A percentile compares a stretch with the other conserved stretches of the same genome.
Conservation (phyloP, 2,329 filamentous ascomycete genomes). For the Leptographium flavum region DNA sequence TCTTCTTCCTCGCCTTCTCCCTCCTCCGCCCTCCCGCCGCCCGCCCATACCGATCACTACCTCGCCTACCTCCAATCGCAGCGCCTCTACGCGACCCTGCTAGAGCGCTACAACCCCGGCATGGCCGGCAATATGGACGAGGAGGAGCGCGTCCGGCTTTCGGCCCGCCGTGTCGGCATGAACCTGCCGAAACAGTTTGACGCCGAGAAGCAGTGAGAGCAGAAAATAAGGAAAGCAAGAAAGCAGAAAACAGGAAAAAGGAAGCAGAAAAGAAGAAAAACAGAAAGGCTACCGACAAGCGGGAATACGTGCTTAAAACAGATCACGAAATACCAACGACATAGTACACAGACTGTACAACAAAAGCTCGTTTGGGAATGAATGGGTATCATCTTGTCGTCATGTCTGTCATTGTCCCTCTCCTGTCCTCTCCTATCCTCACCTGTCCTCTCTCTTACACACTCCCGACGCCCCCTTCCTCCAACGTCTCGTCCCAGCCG, state of each 20-base stretch:
- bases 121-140: conserved; percentile 59
- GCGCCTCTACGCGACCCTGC: conserved; percentile 61
- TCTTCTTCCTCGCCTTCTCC: conserved; percentile 15
- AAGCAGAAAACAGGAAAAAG: neutral
- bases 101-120: conserved; percentile 89
- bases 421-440: neutral
- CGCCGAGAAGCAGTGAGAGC: neutral
- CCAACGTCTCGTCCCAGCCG: conserved; percentile 75
- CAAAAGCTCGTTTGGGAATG: no score
- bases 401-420: neutral
- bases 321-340: no score
- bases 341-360: no score
- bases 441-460: conserved; percentile 20
- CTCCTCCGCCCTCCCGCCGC: conserved; percentile 3
- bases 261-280: neutral
- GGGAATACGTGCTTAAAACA: no score
- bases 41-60: conserved; percentile 55
- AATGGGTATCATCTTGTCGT: neutral
- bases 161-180: conserved; percentile 80
- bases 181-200: conserved; percentile 57
- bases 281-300: no score
- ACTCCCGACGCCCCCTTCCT: conserved; percentile 39
- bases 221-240: neutral
- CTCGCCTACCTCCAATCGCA: conserved; percentile 74
- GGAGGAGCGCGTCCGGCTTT: conserved; percentile 71